Evolutionary conservation across 352 stramenopile species (phyloP), one percentile per base, ranked within the genome.

Genomic region (Pythium apleroticum): DNA sequence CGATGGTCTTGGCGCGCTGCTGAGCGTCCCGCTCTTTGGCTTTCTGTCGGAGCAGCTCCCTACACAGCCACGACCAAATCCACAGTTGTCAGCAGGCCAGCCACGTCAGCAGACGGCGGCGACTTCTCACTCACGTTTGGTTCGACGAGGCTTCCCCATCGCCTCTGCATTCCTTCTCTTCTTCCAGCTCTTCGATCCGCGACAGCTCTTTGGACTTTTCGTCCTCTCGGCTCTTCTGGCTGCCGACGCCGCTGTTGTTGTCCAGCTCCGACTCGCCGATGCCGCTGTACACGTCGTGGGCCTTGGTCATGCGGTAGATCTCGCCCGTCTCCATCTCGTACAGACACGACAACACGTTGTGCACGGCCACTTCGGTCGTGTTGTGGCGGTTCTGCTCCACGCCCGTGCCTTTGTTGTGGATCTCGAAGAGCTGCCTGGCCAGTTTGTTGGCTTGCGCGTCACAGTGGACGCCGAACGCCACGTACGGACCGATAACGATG

Each of bases 311-410:
- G 39, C 76, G 72, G 76, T 98, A 98, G 19, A 76, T 69, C 19
- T 80, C 75, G 0, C 86, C 86, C 4, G 85, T 96, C 68, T 98
- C 94, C 28, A 98, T 82, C 66, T 96, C 87, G 67, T 95, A 95
- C 50, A 98, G 63, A 60, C 86, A 93, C 53, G 83, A 96, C 22
- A 98, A 75, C 22, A 98, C 60, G 60, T 98, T 98, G 74, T 94
- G 98, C 30, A 97, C 81, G 0, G 92, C 80, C 30, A 98, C 81
- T 61, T 98, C 93, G 10, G 81, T 86, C 25, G 89, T 93, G 65
- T 98, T 97, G 54, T 98, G 93, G 19, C 91, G 87, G 60, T 98
- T 95, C 75, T 98, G 96, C 74, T 98, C 93, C 10, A 96, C 93
- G 11, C 93, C 93, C 1, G 78, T 96, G 58, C 89, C 90, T 60